Base-by-base conservation (phyloP, 345 rosid species). In the Dipteronia dyeriana region DNA sequence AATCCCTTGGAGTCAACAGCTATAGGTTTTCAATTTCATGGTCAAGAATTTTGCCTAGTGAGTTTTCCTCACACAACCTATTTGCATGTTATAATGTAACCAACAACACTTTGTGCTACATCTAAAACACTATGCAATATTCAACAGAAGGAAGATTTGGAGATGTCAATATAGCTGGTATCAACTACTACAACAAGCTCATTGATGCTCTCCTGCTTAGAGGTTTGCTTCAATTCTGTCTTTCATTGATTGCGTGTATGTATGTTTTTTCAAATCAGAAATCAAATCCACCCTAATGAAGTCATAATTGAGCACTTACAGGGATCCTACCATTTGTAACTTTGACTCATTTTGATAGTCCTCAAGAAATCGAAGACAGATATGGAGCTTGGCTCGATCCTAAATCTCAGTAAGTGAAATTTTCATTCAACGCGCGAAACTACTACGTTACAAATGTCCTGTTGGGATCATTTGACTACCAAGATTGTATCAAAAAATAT, bases 301-400 rank as follows among this genome's bases (percentile, higher is more conserved):
- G 20, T 9, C 47, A 5, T 10, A 22, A 22, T 20, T 57, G 45
- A 63, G 16, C 10, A 16, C 16, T 66, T 76, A 8, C 89, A 94
- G 98, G 97, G 62, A 90, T 95, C 66, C 79, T 79, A 43, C 97
- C 98, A 19, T 95, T 92, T 82, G 93, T 92, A 76, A 87, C 97
- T 3, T 77, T 92, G 75, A 85, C 86, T 49, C 95, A 95, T 83
- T 89, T 74, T 9, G 97, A 92, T 75, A 79, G 85, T 63, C 98
- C 98, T 72, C 92, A 90, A 83, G 90, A 88, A 78, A 79, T 95
- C 1, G 98, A 88, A 56, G 81, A 85, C 51, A 88, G 86, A 82
- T 95, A 92, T 70, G 83, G 89, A 71, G 86, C 87, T 39, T 92
- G 98, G 98, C 90, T 95, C 75, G 89, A 89, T 80, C 85, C 94